Conservation (phyloP, 2,329 filamentous ascomycete species). For the Cucurbitaria berberidis region DNA sequence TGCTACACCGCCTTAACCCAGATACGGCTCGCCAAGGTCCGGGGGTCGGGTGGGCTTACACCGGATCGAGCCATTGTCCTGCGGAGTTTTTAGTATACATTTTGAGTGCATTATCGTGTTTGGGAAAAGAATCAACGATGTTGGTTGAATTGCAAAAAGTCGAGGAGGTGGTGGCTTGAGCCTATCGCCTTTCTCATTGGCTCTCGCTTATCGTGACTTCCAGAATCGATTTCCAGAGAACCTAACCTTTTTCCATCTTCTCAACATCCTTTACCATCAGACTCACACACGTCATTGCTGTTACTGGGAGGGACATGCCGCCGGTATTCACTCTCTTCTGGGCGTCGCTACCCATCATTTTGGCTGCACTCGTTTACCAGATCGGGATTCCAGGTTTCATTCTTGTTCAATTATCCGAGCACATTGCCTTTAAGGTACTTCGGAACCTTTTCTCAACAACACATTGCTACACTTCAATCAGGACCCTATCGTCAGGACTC, state of each 20-base stretch:
- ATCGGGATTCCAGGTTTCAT: conserved; percentile 27
- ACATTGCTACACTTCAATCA: conserved; percentile 55
- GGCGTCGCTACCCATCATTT: conserved; percentile 31
- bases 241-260: background rate
- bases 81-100: background rate
- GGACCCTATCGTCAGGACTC: conserved; percentile 49
- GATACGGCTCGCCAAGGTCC: background rate
- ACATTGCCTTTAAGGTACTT: conserved; percentile 27
- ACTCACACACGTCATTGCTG: background rate
- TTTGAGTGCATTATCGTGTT: too few relatives aligned
- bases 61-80: background rate
- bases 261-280: background rate
- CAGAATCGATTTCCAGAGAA: background rate
- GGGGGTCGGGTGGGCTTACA: background rate
- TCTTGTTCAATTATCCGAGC: conserved; percentile 19
- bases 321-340: conserved; percentile 27
- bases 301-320: conserved; percentile 20
- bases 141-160: background rate
- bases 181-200: conserved; percentile 8
- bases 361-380: conserved; percentile 40
- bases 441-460: conserved; percentile 35
- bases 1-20: background rate
- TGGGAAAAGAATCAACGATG: background rate
- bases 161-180: background rate
- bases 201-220: conserved; percentile 6